Percentiles rank a stretch among this genome's conserved stretches.
phyloP scores from a whole-genome alignment of 768 basidiomycete genomes.

The Amanita subjunquillea region DNA sequence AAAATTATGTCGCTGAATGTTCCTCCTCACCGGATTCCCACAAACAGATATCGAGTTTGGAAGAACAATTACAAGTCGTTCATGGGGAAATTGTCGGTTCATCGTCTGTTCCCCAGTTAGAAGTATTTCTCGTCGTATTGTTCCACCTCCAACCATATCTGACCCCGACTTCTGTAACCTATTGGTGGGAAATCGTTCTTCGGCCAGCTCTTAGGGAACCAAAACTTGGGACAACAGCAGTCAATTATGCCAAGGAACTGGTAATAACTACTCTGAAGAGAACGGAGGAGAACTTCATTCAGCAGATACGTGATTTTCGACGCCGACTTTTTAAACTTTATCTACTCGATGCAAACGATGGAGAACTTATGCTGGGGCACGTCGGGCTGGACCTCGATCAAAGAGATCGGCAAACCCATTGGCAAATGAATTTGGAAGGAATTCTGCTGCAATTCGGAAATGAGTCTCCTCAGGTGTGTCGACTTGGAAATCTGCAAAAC shows the following conservation, averaged over 20 bases:
- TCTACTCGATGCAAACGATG: conserved; percentile 67
- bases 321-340: conserved; percentile 65
- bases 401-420: conserved; percentile 46
- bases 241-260: conserved; percentile 63
- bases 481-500: not conserved
- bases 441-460: conserved; percentile 57
- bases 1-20: conserved; percentile 45
- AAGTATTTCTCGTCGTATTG: conserved; percentile 58
- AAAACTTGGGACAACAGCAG: conserved; percentile 44
- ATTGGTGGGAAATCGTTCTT: conserved; percentile 77
- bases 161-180: conserved; percentile 56
- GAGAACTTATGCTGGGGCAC: conserved; percentile 68
- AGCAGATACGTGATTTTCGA: conserved; percentile 55
- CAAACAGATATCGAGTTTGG: conserved; percentile 35
- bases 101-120: conserved; percentile 47
- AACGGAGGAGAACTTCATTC: conserved; percentile 30
- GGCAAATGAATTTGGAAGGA: conserved; percentile 77
- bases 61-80: conserved; percentile 58
- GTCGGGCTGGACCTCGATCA: conserved; percentile 54
- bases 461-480: conserved; percentile 51
- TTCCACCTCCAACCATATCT: conserved; percentile 53
- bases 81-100: conserved; percentile 59
- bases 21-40: conserved; percentile 36
- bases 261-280: conserved; percentile 51
- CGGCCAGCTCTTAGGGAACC: conserved; percentile 73